Percentiles rank a stretch among this genome's conserved stretches.
Conservation (phyloP, 129 eudicot species). For the Artemisia argyi region DNA sequence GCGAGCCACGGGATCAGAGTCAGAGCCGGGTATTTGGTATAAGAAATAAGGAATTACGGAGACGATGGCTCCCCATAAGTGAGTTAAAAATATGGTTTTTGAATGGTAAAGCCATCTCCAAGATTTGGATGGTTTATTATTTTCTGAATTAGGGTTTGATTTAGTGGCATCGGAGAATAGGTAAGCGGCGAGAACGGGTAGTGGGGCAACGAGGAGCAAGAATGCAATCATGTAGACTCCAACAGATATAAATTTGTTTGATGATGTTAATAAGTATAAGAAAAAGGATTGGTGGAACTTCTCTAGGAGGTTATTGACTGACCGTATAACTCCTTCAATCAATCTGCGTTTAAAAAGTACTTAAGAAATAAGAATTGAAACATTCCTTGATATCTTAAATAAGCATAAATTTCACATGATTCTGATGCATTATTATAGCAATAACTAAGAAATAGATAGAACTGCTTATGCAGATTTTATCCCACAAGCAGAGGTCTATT, state of each 20-base stretch:
- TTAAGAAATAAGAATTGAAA: not conserved
- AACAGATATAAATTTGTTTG: slow-evolving; percentile 86
- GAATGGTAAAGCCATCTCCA: slow-evolving; percentile 90
- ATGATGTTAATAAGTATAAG: slow-evolving; percentile 77
- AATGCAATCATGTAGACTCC: slow-evolving; percentile 98
- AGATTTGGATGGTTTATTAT: slow-evolving; percentile 31
- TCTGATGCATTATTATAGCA: not conserved
- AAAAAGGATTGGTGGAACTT: slow-evolving; percentile 98
- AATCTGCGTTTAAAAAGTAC: slow-evolving; percentile 53
- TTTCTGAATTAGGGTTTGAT: slow-evolving; percentile 33
- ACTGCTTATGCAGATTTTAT: not conserved
- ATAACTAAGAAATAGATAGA: not conserved
- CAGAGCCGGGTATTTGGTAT: slow-evolving; percentile 43
- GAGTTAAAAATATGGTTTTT: slow-evolving; percentile 65
- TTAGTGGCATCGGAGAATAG: slow-evolving; percentile 63
- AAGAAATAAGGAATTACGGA: slow-evolving; percentile 69
- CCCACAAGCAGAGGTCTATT: not conserved
- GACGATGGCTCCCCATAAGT: slow-evolving; percentile 80
- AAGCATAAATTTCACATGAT: slow-evolving; percentile 9
- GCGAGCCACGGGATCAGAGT: slow-evolving; percentile 42
- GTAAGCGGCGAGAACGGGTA: slow-evolving; percentile 85
- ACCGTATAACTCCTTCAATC: slow-evolving; percentile 79
- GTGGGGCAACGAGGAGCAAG: slow-evolving; percentile 82
- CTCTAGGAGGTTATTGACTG: slow-evolving; percentile 92
- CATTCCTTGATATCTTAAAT: slow-evolving; percentile 9